Conservation (phyloP, 495 filamentous ascomycete species). For the Penicillium taxi region DNA sequence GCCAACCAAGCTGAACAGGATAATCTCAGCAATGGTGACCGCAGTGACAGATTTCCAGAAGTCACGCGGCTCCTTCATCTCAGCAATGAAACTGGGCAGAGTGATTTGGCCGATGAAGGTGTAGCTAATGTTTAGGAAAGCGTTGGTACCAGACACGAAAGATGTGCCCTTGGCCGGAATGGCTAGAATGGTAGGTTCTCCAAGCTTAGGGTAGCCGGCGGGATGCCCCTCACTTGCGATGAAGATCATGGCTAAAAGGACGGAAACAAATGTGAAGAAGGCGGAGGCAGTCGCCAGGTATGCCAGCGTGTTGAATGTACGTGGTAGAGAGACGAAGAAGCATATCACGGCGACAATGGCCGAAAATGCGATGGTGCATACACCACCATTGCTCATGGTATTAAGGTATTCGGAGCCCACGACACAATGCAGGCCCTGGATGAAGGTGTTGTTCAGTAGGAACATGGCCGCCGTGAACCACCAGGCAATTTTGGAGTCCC, state of each 20-base stretch:
- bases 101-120: slow-evolving; percentile 94
- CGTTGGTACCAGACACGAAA: slow-evolving; percentile 69
- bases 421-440: slow-evolving; percentile 73
- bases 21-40: slow-evolving; percentile 76
- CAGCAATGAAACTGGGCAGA: slow-evolving; percentile 81
- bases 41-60: slow-evolving; percentile 86
- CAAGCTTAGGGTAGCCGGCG: slow-evolving; percentile 48
- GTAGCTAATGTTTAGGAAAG: slow-evolving; percentile 85
- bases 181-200: slow-evolving; percentile 54
- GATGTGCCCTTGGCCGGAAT: slow-evolving; percentile 63
- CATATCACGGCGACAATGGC: slow-evolving; percentile 62
- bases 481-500: slow-evolving; percentile 69
- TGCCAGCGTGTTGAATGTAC: slow-evolving; percentile 72
- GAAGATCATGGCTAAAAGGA: slow-evolving; percentile 71
- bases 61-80: slow-evolving; percentile 79
- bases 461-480: slow-evolving; percentile 84
- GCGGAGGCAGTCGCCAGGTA: slow-evolving; percentile 68
- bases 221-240: slow-evolving; percentile 65
- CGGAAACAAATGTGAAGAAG: slow-evolving; percentile 79
- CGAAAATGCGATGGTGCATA: slow-evolving; percentile 68
- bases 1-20: slow-evolving; percentile 72
- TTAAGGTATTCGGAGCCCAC: slow-evolving; percentile 77
- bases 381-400: slow-evolving; percentile 59
- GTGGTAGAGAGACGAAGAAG: slow-evolving; percentile 67
- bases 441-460: slow-evolving; percentile 84